Conservation (phyloP, 2,329 filamentous ascomycete species). For the Scopulariopsis brevicaulis region DNA sequence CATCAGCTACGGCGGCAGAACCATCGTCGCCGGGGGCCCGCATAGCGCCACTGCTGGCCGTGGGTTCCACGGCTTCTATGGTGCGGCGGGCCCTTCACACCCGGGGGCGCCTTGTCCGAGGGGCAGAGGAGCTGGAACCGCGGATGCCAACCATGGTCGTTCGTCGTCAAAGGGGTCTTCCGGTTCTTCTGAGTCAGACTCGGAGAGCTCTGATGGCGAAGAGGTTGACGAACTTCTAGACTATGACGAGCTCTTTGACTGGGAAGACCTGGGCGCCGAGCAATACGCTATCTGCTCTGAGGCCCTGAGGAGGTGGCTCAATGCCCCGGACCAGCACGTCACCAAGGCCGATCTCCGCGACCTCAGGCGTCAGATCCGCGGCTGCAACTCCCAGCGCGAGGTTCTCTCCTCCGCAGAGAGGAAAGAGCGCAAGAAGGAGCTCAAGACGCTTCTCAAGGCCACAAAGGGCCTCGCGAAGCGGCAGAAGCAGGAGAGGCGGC, state of each 20-base stretch:
- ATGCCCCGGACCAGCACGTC: constrained; percentile 34
- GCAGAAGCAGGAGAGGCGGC: constrained; percentile 17
- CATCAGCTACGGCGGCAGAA: constrained; percentile 14
- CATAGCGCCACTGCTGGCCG: background rate
- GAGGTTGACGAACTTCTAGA: constrained; percentile 20
- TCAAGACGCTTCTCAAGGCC: constrained; percentile 30
- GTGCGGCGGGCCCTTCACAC: background rate
- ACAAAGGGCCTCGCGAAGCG: constrained; percentile 31
- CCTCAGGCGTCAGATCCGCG: background rate
- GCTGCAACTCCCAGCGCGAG: background rate
- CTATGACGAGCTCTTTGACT: constrained; percentile 33
- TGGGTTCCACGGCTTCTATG: background rate
- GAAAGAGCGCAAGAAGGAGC: constrained; percentile 18
- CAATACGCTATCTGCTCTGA: constrained; percentile 35
- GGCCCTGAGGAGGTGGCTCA: constrained; percentile 35
- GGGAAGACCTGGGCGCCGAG: constrained; percentile 33
- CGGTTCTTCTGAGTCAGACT: constrained; percentile 19
- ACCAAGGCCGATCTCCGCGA: constrained; percentile 28
- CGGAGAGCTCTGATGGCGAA: constrained; percentile 9
- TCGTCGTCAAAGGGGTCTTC: constrained; percentile 20
- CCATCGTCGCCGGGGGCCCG: background rate
- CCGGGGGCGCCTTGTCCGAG: background rate
- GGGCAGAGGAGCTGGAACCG: background rate
- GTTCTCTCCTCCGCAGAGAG: background rate
- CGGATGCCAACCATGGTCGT: constrained; percentile 16